These are phyloP conservation scores for Nemania bipapillata DNA, from an alignment of 2,329 filamentous ascomycete genomes.

Conservation along the genomic window DNA sequence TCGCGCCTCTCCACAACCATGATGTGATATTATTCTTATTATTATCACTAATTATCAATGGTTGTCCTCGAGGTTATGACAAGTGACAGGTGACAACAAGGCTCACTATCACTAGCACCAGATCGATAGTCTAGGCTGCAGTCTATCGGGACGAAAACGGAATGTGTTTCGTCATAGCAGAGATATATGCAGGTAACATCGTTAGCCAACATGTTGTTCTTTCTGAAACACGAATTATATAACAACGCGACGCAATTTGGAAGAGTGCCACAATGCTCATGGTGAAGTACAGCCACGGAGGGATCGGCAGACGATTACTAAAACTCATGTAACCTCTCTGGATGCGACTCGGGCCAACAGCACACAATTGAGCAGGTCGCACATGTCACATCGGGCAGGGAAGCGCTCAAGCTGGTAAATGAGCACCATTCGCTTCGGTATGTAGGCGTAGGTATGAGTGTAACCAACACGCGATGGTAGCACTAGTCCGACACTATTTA, in stretches of 20 bases:
- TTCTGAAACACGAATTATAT: conserved; percentile 9
- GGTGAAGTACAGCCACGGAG: conserved; percentile 27
- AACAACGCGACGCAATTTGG: conserved; percentile 27
- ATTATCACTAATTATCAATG: neutral
- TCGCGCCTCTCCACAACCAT: neutral
- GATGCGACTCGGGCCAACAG: conserved; percentile 24
- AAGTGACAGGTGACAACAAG: neutral
- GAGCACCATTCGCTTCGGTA: conserved; percentile 30
- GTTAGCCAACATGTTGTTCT: conserved; percentile 6
- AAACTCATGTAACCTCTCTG: conserved; percentile 34
- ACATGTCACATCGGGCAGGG: conserved; percentile 28
- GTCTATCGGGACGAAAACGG: conserved; percentile 5
- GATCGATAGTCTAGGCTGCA: no score
- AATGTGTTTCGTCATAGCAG: conserved; percentile 3
- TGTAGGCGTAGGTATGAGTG: conserved; percentile 1
- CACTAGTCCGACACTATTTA: conserved; percentile 19
- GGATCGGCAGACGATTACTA: conserved; percentile 40
- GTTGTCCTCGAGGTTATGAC: neutral
- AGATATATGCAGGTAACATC: conserved; percentile 7
- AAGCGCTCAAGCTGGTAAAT: conserved; percentile 27
- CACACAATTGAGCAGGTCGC: conserved; percentile 19
- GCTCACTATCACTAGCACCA: no score
- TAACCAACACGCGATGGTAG: conserved; percentile 23
- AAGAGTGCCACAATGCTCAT: conserved; percentile 28
- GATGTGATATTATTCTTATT: conserved; percentile 16